These are phyloP conservation scores for Spergularia bocconei DNA, from an alignment of 148 eudicot species.

Conservation along the genomic window DNA sequence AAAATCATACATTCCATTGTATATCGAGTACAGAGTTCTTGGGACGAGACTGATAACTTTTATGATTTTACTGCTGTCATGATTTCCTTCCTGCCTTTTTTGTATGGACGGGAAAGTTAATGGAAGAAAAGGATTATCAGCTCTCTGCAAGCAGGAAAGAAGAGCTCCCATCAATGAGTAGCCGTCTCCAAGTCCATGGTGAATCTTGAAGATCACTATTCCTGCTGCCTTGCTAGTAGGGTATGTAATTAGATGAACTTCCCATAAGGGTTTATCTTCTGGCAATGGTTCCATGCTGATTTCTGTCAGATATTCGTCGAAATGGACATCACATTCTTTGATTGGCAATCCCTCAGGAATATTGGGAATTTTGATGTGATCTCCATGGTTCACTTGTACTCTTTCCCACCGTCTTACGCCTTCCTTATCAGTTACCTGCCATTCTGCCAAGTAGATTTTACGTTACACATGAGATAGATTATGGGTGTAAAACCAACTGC, in stretches of 20 bases:
- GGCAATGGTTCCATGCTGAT: constrained; percentile 46
- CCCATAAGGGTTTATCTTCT: constrained; percentile 72
- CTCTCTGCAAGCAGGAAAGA: constrained; percentile 61
- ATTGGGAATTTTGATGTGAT: constrained; percentile 47
- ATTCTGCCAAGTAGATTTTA: constrained; percentile 33
- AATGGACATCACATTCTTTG: constrained; percentile 41
- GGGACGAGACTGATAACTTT: constrained; percentile 14
- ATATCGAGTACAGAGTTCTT: constrained; percentile 18
- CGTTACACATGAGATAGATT: neutral
- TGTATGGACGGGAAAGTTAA: constrained; percentile 49
- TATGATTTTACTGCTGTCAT: neutral
- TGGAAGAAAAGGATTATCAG: constrained; percentile 62
- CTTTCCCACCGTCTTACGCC: constrained; percentile 65
- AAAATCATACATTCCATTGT: constrained; percentile 42
- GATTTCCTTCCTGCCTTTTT: neutral
- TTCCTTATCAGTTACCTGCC: constrained; percentile 48
- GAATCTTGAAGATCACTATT: constrained; percentile 57
- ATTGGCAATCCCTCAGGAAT: constrained; percentile 35
- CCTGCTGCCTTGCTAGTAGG: constrained; percentile 66
- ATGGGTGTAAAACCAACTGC: too few species aligned
- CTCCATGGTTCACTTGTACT: constrained; percentile 53
- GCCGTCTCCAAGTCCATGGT: constrained; percentile 81
- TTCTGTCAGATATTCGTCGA: constrained; percentile 56
- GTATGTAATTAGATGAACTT: constrained; percentile 56
- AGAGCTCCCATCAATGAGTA: constrained; percentile 85